A percentile compares a stretch with the other conserved stretches of the same genome.
These are phyloP conservation scores for Sisymbrium irio DNA, from an alignment of 345 rosid genomes.

Conservation along the genomic window DNA sequence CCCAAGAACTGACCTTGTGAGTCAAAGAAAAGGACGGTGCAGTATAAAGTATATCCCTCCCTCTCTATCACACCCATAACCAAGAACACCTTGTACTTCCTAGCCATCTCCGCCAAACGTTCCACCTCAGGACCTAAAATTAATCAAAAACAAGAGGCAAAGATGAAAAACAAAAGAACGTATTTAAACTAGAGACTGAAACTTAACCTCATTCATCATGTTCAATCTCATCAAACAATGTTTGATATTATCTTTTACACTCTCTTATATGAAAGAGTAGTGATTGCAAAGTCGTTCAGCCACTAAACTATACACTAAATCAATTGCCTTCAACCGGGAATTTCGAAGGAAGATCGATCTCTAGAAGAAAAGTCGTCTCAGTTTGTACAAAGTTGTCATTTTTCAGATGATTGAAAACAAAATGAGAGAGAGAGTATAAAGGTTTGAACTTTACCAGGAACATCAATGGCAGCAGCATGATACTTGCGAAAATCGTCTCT, in stretches of 20 bases:
- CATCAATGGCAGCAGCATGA: constrained; percentile 80
- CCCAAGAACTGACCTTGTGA: constrained; percentile 76
- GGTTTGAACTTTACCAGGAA: constrained; percentile 56
- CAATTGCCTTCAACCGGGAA: too few relatives aligned
- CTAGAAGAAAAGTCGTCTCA: too few relatives aligned
- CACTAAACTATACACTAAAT: too few relatives aligned
- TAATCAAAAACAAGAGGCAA: background rate
- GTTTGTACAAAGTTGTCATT: too few relatives aligned
- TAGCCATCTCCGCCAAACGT: constrained; percentile 80
- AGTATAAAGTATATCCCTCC: constrained; percentile 89
- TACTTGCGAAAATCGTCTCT: constrained; percentile 85
- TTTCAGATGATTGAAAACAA: too few relatives aligned
- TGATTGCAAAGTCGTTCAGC: too few relatives aligned
- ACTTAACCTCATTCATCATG: background rate
- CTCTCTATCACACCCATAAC: constrained; percentile 96
- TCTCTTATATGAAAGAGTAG: too few relatives aligned
- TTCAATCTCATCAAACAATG: background rate
- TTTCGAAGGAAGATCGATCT: too few relatives aligned
- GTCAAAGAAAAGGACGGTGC: constrained; percentile 77
- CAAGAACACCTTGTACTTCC: constrained; percentile 72
- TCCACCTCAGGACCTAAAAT: constrained; percentile 76
- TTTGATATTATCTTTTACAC: too few relatives aligned
- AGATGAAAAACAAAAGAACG: background rate
- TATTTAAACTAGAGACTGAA: background rate
- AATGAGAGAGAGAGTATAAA: too few relatives aligned